phyloP scores from a whole-genome alignment of 768 basidiomycete species.

The Trametopsis cervina region DNA sequence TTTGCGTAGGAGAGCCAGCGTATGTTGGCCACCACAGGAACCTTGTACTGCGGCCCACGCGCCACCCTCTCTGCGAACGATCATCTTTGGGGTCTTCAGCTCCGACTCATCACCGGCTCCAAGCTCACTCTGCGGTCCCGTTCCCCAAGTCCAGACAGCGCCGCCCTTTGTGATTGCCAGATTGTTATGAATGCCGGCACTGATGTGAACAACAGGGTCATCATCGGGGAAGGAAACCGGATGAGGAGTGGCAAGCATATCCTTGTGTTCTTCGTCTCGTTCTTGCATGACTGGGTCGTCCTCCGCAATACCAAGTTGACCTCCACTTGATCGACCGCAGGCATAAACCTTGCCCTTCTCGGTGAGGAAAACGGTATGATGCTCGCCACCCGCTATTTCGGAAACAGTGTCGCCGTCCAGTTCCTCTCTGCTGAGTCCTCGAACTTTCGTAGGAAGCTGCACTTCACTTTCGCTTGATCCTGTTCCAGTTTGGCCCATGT shows the following conservation, averaged over 20 bases:
- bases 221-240: slow-evolving; percentile 54
- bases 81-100: slow-evolving; percentile 53
- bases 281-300: slow-evolving; percentile 63
- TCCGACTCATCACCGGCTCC: slow-evolving; percentile 50
- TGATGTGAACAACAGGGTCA: slow-evolving; percentile 60
- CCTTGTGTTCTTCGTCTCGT: slow-evolving; percentile 35
- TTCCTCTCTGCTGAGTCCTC: slow-evolving; percentile 51
- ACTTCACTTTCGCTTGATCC: slow-evolving; percentile 47
- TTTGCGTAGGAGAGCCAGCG: slow-evolving; percentile 64
- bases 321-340: slow-evolving; percentile 77
- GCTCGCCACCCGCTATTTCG: slow-evolving; percentile 77
- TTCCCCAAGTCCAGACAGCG: slow-evolving; percentile 71
- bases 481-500: slow-evolving; percentile 76
- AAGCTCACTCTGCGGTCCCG: slow-evolving; percentile 71
- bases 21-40: slow-evolving; percentile 77
- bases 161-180: slow-evolving; percentile 62
- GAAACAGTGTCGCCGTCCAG: slow-evolving; percentile 54
- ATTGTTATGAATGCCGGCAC: slow-evolving; percentile 67
- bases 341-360: slow-evolving; percentile 78
- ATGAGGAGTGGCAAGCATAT: slow-evolving; percentile 61
- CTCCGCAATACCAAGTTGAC: slow-evolving; percentile 73
- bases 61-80: slow-evolving; percentile 70
- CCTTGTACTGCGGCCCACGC: slow-evolving; percentile 59
- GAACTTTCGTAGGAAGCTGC: slow-evolving; percentile 57
- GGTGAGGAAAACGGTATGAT: slow-evolving; percentile 89